Evolutionary conservation across 768 basidiomycete genomes (phyloP).

Genomic region (Clitopilus passeckerianus): DNA sequence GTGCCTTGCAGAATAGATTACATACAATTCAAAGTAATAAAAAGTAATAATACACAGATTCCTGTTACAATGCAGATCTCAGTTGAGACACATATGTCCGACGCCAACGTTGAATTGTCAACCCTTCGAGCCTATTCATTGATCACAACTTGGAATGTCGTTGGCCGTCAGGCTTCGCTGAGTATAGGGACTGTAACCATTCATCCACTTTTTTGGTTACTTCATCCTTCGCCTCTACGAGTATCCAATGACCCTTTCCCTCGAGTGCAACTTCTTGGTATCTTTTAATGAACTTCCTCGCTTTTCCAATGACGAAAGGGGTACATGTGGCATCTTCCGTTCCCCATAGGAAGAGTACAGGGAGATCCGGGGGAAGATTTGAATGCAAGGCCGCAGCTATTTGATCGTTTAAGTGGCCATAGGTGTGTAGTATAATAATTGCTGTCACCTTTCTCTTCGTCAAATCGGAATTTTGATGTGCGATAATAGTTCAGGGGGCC

Average conservation of each 20-base stretch:
- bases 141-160: background rate
- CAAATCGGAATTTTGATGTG: conserved; percentile 51
- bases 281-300: conserved; percentile 43
- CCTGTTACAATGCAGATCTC: too few relatives aligned
- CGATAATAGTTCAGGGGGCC: conserved; percentile 80
- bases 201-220: conserved; percentile 42
- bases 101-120: too few relatives aligned
- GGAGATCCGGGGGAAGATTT: conserved; percentile 40
- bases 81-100: too few relatives aligned
- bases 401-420: conserved; percentile 1
- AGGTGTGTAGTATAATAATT: background rate
- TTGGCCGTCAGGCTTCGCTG: conserved; percentile 1
- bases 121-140: too few relatives aligned
- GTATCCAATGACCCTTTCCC: conserved; percentile 63
- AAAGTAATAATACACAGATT: too few relatives aligned
- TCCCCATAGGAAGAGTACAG: conserved; percentile 60
- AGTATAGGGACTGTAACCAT: conserved; percentile 38
- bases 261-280: conserved; percentile 50
- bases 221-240: conserved; percentile 55
- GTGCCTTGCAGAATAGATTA: too few relatives aligned
- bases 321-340: conserved; percentile 47
- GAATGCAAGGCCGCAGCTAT: conserved; percentile 40
- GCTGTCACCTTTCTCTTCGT: conserved; percentile 52
- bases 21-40: too few relatives aligned
- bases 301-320: conserved; percentile 32